Conservation (phyloP, 1,284 basidiomycete genomes). For the Porogramme epimiltina region DNA sequence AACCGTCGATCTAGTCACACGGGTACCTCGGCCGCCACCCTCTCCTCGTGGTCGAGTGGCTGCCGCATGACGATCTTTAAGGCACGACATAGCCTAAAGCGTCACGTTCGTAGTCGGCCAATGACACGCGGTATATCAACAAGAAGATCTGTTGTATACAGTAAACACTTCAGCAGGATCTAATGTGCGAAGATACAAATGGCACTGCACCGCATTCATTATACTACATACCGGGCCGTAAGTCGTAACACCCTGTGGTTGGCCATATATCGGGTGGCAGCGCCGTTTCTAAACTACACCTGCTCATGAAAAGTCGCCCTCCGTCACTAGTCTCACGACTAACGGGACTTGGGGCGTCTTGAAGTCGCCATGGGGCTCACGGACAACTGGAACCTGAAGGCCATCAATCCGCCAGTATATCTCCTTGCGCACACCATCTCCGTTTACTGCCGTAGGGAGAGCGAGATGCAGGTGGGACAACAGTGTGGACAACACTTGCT, state of each 20-base stretch:
- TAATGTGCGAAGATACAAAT: too few species aligned
- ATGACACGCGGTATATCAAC: too few species aligned
- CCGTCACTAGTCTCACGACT: conserved; percentile 28
- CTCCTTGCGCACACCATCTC: conserved; percentile 34
- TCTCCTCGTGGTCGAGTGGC: too few species aligned
- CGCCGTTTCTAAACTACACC: too few species aligned
- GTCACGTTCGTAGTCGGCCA: too few species aligned
- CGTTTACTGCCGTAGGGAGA: conserved; percentile 32
- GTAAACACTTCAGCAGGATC: too few species aligned
- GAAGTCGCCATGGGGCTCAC: conserved; percentile 35
- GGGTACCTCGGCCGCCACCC: too few species aligned
- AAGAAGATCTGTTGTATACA: too few species aligned
- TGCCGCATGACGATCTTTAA: too few species aligned
- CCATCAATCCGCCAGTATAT: conserved; percentile 39
- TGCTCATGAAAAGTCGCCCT: conserved; percentile 28
- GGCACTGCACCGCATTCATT: conserved; percentile 7
- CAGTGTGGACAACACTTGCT: conserved; percentile 27
- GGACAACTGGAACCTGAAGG: conserved; percentile 41
- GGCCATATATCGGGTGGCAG: neutral
- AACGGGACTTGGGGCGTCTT: conserved; percentile 36
- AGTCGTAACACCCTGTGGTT: conserved; percentile 7
- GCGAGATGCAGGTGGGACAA: conserved; percentile 34
- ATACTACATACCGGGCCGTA: conserved; percentile 4
- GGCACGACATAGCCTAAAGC: too few species aligned
- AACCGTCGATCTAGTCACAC: too few species aligned